A percentile compares a stretch with the other conserved stretches of the same genome.
phyloP scores from a whole-genome alignment of 352 stramenopile species.

The Globisporangium okanoganense region DNA sequence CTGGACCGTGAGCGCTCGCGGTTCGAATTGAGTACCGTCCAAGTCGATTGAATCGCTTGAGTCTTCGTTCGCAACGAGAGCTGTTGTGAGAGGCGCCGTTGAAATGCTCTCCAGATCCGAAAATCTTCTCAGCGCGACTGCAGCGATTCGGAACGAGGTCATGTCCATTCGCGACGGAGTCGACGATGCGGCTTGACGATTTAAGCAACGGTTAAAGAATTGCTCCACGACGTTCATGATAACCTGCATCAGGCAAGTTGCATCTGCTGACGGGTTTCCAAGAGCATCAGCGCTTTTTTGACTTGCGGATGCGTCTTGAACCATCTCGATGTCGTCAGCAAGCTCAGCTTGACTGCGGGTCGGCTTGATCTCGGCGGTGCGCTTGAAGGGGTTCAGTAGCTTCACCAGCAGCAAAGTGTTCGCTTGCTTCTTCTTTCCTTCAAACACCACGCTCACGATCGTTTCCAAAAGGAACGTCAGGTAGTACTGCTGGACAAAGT shows the following conservation, averaged over 20 bases:
- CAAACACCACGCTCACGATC: conserved; percentile 65
- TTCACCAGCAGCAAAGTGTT: conserved; percentile 72
- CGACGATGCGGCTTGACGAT: not conserved
- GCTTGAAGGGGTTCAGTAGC: conserved; percentile 41
- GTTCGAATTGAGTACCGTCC: conserved; percentile 33
- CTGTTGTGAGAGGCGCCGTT: conserved; percentile 56
- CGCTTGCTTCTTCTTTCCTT: conserved; percentile 70
- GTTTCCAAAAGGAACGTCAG: conserved; percentile 79
- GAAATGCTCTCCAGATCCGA: conserved; percentile 67
- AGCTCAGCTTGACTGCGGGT: not conserved
- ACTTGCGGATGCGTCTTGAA: conserved; percentile 19
- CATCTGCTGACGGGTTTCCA: conserved; percentile 20
- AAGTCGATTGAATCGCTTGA: conserved; percentile 15
- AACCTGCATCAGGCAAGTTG: conserved; percentile 42
- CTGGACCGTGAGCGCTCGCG: conserved; percentile 48
- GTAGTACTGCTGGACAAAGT: conserved; percentile 74
- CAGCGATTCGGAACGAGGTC: conserved; percentile 64
- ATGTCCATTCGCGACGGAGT: conserved; percentile 50
- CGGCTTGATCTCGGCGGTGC: conserved; percentile 12
- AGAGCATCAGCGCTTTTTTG: not conserved
- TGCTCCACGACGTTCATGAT: conserved; percentile 49
- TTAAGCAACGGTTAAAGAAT: conserved; percentile 18
- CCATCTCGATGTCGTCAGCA: conserved; percentile 29
- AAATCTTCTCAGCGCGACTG: conserved; percentile 53
- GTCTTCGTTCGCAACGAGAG: conserved; percentile 53